phyloP scores from a whole-genome alignment of 352 stramenopile genomes.

The Pythium vanterpoolii region DNA sequence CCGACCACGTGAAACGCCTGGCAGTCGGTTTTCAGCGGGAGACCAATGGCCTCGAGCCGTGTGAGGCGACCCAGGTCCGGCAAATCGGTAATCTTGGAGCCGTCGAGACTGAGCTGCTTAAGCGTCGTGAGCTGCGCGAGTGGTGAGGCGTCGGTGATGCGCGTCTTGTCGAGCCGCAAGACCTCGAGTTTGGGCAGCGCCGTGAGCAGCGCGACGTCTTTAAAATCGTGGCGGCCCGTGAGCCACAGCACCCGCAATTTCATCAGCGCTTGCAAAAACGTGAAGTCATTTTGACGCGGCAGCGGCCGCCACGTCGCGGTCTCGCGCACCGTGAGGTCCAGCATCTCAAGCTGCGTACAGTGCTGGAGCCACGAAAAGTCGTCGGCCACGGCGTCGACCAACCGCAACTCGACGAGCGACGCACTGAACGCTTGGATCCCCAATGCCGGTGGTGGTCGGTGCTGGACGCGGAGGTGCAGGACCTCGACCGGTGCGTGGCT shows the following conservation, averaged over 20 bases:
- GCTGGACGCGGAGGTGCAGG: constrained; percentile 22
- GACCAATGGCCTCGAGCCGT: constrained; percentile 43
- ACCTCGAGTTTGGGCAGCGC: constrained; percentile 36
- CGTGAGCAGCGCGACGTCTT: constrained; percentile 37
- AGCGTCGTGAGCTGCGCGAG: constrained; percentile 33
- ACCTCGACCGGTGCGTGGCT: constrained; percentile 9
- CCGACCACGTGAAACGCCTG: constrained; percentile 33
- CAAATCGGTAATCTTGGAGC: constrained; percentile 41
- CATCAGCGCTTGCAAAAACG: constrained; percentile 35
- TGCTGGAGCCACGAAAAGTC: constrained; percentile 13
- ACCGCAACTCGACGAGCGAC: constrained; percentile 19
- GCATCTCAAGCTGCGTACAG: constrained; percentile 23
- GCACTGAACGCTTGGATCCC: constrained; percentile 13
- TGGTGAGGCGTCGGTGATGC: constrained; percentile 36
- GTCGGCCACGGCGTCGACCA: constrained; percentile 20
- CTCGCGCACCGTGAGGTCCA: constrained; percentile 23
- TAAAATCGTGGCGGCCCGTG: constrained; percentile 56
- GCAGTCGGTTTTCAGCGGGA: constrained; percentile 44
- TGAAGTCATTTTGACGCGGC: constrained; percentile 30
- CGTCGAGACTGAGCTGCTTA: constrained; percentile 46
- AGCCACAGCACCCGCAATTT: constrained; percentile 47
- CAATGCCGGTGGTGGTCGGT: constrained; percentile 7
- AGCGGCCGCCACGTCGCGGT: constrained; percentile 23
- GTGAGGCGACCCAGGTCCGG: constrained; percentile 31
- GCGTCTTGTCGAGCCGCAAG: constrained; percentile 49